Conservation (phyloP, 2,329 filamentous ascomycete species). For the Calycina herbarum region DNA sequence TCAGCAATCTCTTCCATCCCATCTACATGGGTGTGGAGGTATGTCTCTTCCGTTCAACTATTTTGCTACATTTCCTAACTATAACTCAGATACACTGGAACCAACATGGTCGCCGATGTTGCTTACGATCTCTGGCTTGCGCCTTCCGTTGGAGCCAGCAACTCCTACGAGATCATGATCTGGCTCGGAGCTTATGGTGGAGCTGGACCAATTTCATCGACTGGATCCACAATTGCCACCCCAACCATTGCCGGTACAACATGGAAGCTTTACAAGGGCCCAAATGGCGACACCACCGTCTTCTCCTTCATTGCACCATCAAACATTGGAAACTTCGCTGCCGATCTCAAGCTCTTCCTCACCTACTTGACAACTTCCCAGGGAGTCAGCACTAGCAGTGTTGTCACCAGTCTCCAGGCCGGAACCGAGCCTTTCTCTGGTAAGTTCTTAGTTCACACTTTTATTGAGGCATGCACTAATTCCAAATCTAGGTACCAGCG, state of each 20-base stretch:
- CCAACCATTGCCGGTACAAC: conserved; percentile 51
- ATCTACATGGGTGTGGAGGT: conserved; percentile 44
- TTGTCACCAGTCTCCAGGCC: conserved; percentile 52
- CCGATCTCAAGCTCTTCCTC: conserved; percentile 58
- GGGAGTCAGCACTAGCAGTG: conserved; percentile 49
- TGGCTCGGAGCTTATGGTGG: conserved; percentile 58
- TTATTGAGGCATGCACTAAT: neutral
- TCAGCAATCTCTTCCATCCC: conserved; percentile 41
- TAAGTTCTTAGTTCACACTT: neutral
- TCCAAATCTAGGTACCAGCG: conserved; percentile 37
- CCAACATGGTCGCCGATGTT: conserved; percentile 54
- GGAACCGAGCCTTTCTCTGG: conserved; percentile 59
- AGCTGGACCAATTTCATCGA: conserved; percentile 55
- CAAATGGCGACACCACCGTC: conserved; percentile 57
- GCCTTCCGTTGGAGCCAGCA: conserved; percentile 40
- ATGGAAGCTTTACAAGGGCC: conserved; percentile 59
- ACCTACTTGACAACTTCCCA: conserved; percentile 53
- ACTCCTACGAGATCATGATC: conserved; percentile 65
- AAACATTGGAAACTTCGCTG: conserved; percentile 51
- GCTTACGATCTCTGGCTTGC: conserved; percentile 62
- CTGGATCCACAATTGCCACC: conserved; percentile 53
- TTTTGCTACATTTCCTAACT: neutral
- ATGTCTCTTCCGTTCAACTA: conserved; percentile 24
- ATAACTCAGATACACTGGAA: conserved; percentile 46
- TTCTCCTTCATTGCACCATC: conserved; percentile 56